Base-by-base conservation (phyloP, 805 yeast species). In the Nematodospora valgi region DNA sequence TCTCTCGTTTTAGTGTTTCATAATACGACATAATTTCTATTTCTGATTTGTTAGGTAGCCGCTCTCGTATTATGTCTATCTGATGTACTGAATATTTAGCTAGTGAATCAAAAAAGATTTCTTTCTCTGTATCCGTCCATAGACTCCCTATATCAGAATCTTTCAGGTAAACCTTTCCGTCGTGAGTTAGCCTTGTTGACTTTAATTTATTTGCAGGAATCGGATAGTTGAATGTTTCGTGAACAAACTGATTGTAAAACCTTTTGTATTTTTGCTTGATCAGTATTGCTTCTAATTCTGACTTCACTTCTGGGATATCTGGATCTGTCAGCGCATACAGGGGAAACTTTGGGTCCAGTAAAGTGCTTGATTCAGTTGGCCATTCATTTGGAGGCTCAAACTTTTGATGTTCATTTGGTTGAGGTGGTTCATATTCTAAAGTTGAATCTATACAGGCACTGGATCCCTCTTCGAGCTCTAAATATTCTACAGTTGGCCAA, bases 51-150 rank as follows among this genome's bases (percentile, higher is more conserved):
- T 46, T 40, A 0, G 68, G 68, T 5, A 79, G 40, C 10, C 57
- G 45, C 2, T 45, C 46, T 10, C 54, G 47, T 1, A 79, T 71
- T 9, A 50, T 34, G 6, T 74, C 76, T 1, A 64, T 34, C n/a
- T 68, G 47, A 35, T 66, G 67, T 15, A 76, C 77, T 2, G 80
- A 70, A 45, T 62, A 70, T 22, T 79, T 55, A 1, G 73, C 66
- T 21, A 80, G 48, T 15, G 68, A 59, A 14, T 60, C 58, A 50
- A 77, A 80, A 50, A 80, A 80, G 10, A 37, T 25, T 14, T 71
- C 73, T 44, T 79, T 78, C 36, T 80, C 84, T 1, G 38, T 35
- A 0, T 48, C 38, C 1, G 65, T 48, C 85, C 85, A 78, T 13
- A 41, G 32, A 5, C 61, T 47, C 0, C 76, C 74, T n/a, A 13